These are phyloP conservation scores for Salvia hispanica DNA, from an alignment of 257 asterid genomes.

Conservation along the genomic window DNA sequence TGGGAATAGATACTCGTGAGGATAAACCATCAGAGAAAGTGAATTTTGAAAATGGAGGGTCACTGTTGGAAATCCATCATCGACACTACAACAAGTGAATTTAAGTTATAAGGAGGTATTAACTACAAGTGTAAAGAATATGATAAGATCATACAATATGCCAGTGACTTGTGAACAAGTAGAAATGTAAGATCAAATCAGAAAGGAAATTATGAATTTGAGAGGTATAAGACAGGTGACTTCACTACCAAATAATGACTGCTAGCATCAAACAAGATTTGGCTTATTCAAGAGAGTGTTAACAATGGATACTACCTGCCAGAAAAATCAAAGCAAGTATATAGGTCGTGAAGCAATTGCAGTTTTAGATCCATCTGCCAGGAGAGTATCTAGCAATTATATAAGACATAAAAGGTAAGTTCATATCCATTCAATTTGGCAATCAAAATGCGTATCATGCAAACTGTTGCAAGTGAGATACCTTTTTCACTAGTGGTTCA, in stretches of 20 bases:
- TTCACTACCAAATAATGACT: conserved; percentile 19
- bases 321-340: conserved; percentile 92
- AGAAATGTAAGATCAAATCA: neutral
- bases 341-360: conserved; percentile 70
- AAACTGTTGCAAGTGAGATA: conserved; percentile 34
- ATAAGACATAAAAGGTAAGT: conserved; percentile 34
- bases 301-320: conserved; percentile 61
- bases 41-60: conserved; percentile 83
- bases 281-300: conserved; percentile 26
- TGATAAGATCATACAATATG: conserved; percentile 11
- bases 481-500: conserved; percentile 74
- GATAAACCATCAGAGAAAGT: conserved; percentile 81
- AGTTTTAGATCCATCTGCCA: conserved; percentile 81
- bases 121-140: neutral
- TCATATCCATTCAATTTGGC: conserved; percentile 22
- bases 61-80: conserved; percentile 89
- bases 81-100: conserved; percentile 71
- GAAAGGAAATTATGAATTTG: neutral
- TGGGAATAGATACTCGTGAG: conserved; percentile 89
- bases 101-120: conserved; percentile 27
- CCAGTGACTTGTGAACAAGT: conserved; percentile 21
- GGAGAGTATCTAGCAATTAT: conserved; percentile 69
- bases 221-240: conserved; percentile 2
- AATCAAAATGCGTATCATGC: conserved; percentile 21
- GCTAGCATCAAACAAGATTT: conserved; percentile 16